These are phyloP conservation scores for Lithospermum erythrorhizon DNA, from an alignment of 257 asterid genomes.

Conservation along the genomic window DNA sequence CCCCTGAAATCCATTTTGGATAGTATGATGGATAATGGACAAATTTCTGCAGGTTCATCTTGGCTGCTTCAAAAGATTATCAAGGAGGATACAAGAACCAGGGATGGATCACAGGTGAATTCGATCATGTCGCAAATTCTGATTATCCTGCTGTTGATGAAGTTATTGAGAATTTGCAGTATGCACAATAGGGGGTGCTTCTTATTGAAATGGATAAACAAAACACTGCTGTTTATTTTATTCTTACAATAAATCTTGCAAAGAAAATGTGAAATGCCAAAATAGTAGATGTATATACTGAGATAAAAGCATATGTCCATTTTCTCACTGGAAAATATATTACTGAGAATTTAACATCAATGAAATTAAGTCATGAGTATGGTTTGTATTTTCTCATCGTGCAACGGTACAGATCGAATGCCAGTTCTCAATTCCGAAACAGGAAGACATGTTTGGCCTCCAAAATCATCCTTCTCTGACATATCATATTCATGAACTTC, in stretches of 20 bases:
- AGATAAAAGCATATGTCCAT: no score
- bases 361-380: conserved; percentile 44
- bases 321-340: no score
- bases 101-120: conserved; percentile 90
- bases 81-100: conserved; percentile 60
- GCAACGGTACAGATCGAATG: conserved; percentile 50
- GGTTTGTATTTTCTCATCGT: conserved; percentile 47
- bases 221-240: neutral
- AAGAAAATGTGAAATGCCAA: no score
- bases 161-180: conserved; percentile 78
- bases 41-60: conserved; percentile 36
- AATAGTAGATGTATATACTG: no score
- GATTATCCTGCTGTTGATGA: conserved; percentile 64
- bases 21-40: neutral
- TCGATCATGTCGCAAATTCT: conserved; percentile 32
- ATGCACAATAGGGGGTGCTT: conserved; percentile 84
- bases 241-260: neutral
- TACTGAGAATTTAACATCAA: conserved; percentile 11
- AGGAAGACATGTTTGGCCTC: conserved; percentile 83
- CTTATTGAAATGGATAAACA: neutral
- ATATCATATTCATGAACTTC: conserved; percentile 78
- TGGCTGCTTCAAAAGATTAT: conserved; percentile 53
- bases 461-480: conserved; percentile 71
- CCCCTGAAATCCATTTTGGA: no score
- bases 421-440: conserved; percentile 64